Evolutionary conservation across 2,329 filamentous ascomycete genomes (phyloP), one percentile per base, ranked within the genome.

Genomic region (Trichoderma afroharzianum): DNA sequence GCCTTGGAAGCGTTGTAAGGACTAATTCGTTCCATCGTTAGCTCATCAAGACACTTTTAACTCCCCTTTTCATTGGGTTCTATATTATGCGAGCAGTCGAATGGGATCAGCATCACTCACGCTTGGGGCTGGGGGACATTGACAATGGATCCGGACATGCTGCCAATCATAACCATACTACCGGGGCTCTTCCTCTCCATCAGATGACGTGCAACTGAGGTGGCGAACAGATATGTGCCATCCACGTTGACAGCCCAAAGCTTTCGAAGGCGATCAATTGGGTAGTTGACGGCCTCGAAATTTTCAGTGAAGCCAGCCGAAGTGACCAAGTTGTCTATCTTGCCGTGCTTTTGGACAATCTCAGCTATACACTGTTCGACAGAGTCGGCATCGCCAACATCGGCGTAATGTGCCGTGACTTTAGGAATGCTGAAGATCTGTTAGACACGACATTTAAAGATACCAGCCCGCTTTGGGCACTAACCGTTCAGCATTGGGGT

Each of bases 271-370:
- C 95, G 92, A 76, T 97, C 94, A 76, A 95, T 90, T 1, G 95
- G 95, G 83, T 98, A 98, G 76, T 91, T 90, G 77, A 95, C 92
- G 61, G 95, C 95, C 77, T 97, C 92, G 79, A 94, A 97, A 85
- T 98, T 98, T 85, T 98, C 95, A 15, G 93, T 96, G 84, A 98
- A 97, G 59, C 95, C 95, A 63, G 95, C 95, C n/a, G 94, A 97
- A 30, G 95, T 98, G 77, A 98, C 95, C 30, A 98, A 88, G 82
- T 93, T 91, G 83, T 97, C 94, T 76, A 98, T 94, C 81, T 92
- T 92, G 82, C 91, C 91, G 80, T 97, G 95, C 32, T 78, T 75
- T 62, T 77, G 74, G 47, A 82, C 74, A 39, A 82, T 88, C 73
- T 94, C 91, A 47, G 86, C 84, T 75, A 98, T 87, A 76, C 92